phyloP scores from a whole-genome alignment of 2,329 filamentous ascomycete species.

The Leptographium wingfieldii region DNA sequence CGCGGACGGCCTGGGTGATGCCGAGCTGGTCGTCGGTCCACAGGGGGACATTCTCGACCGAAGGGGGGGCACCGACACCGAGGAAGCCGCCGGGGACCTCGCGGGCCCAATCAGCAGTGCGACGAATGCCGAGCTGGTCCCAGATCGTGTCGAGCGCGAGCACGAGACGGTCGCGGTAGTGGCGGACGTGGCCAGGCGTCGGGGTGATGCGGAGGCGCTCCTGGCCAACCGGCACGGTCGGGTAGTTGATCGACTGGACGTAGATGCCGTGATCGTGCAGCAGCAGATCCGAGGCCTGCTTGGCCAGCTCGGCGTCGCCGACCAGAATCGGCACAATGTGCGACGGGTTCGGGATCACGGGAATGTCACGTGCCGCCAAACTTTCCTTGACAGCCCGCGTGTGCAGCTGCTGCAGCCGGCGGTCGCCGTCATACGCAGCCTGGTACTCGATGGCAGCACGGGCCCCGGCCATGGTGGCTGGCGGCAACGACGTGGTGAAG shows the following conservation, averaged over 20 bases:
- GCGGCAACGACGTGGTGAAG: slow-evolving; percentile 93
- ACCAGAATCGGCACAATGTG: slow-evolving; percentile 93
- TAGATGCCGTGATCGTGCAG: slow-evolving; percentile 87
- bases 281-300: slow-evolving; percentile 82
- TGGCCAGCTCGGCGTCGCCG: slow-evolving; percentile 85
- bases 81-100: slow-evolving; percentile 71
- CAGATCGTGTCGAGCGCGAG: slow-evolving; percentile 78
- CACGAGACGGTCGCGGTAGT: slow-evolving; percentile 77
- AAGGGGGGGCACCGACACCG: slow-evolving; percentile 67
- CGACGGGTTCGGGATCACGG: slow-evolving; percentile 93
- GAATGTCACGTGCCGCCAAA: slow-evolving; percentile 68
- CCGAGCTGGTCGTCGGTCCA: slow-evolving; percentile 88
- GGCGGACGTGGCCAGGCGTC: slow-evolving; percentile 78
- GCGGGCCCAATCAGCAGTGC: slow-evolving; percentile 81
- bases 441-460: slow-evolving; percentile 90
- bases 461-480: slow-evolving; percentile 93
- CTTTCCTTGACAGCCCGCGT: slow-evolving; percentile 88
- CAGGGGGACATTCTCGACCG: slow-evolving; percentile 53
- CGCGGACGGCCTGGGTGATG: slow-evolving; percentile 51
- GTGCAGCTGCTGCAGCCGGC: slow-evolving; percentile 87
- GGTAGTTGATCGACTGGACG: slow-evolving; percentile 98
- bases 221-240: slow-evolving; percentile 94
- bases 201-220: slow-evolving; percentile 93
- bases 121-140: slow-evolving; percentile 78
- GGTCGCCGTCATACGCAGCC: slow-evolving; percentile 70